Conservation (phyloP, 192 early-diverging fungal species). For the Entomortierella lignicola region DNA sequence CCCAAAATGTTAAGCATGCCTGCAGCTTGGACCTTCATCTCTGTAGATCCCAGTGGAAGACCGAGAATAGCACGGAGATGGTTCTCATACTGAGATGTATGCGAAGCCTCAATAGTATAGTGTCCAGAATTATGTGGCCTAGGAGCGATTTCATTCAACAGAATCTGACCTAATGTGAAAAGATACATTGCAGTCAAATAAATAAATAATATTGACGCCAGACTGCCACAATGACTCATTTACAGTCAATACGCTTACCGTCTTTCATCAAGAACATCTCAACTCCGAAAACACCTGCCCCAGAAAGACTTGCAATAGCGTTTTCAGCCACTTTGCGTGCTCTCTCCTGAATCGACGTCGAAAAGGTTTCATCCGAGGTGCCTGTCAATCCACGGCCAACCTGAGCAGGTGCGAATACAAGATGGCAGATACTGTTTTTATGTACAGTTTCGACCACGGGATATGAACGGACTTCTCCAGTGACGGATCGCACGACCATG, state of each 20-base stretch:
- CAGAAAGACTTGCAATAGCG: slow-evolving; percentile 81
- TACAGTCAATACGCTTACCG: slow-evolving; percentile 57
- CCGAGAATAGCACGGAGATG: slow-evolving; percentile 92
- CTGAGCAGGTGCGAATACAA: slow-evolving; percentile 97
- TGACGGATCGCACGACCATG: slow-evolving; percentile 91
- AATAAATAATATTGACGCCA: background rate
- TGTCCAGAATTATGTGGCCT: slow-evolving; percentile 99
- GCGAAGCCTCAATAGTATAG: slow-evolving; percentile 97
- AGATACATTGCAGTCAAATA: background rate
- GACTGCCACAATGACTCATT: slow-evolving; percentile 6
- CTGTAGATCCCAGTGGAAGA: slow-evolving; percentile 87
- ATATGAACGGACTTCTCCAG: slow-evolving; percentile 84
- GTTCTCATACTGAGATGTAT: slow-evolving; percentile 98
- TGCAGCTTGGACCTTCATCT: slow-evolving; percentile 89
- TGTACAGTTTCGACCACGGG: slow-evolving; percentile 98
- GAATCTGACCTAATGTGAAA: slow-evolving; percentile 67
- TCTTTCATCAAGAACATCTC: slow-evolving; percentile 97
- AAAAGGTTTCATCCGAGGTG: slow-evolving; percentile 50
- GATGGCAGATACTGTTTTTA: slow-evolving; percentile 95
- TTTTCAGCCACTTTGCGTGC: slow-evolving; percentile 89
- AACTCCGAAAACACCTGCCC: slow-evolving; percentile 95
- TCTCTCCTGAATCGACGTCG: slow-evolving; percentile 62
- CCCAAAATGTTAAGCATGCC: slow-evolving; percentile 98
- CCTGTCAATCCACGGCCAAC: slow-evolving; percentile 76
- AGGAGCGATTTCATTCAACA: slow-evolving; percentile 98